Evolutionary conservation across 805 yeast genomes (phyloP), one percentile per base, ranked within the genome.

Genomic region (Metschnikowia cubensis): DNA sequence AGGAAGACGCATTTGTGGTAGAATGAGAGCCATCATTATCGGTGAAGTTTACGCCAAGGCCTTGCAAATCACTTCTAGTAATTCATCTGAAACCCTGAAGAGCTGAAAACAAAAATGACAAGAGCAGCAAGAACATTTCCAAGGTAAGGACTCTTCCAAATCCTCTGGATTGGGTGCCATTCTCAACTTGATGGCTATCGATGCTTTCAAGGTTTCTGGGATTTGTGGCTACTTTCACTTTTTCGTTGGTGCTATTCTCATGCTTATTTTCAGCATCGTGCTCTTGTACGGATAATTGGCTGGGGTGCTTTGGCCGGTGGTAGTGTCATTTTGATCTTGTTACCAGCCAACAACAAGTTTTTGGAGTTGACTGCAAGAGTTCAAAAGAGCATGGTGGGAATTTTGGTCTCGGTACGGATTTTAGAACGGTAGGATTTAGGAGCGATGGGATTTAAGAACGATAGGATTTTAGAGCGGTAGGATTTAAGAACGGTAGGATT

Each of bases 21-120:
- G 96, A 65, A 83, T 92, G 85, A 84, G 85, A 61, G 89, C 97
- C 7, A 81, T 94, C 53, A 80, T 94, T 50, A 86, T 94, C 59
- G 95, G 96, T 51, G 96, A 89, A 67, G 85, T 94, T 49, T 94
- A 94, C 63, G 84, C 96, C 1, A 94, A 94, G 71, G 98, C 98
- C 1, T 77, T 94, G 53, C 81, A 83, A 61, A 73, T 85, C 32
- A 71, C 77, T 6, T 79, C 82, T 2, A 55, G 62, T 21, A 66
- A 67, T 42, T 49, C 55, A 6, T 33, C 38, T 7, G 63, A 4
- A 53, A 55, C 13, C 50, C 47, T 10, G 50, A 45, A 6, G 44
- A 45, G 25, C 36, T 38, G 11, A 39, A 34, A 50, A 53, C 6
- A 62, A 55, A 10, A 58, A 58, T 31, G 46, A 52, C 18, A 54